Evolutionary conservation across 2,329 filamentous ascomycete genomes (phyloP).

Genomic region (Aspergillus carbonarius): DNA sequence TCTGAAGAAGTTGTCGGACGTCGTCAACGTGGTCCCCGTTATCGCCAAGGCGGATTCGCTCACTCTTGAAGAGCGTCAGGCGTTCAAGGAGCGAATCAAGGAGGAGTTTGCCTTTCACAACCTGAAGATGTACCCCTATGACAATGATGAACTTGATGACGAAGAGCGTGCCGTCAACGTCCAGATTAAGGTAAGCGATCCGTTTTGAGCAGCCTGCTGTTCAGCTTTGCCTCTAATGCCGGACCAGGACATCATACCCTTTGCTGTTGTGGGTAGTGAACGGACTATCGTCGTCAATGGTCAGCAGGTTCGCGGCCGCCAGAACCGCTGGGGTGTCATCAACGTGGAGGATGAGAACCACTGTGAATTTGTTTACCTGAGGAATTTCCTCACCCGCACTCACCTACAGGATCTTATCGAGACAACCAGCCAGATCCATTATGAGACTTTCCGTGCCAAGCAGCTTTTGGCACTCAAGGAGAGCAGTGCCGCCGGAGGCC

Average conservation of each 20-base stretch:
- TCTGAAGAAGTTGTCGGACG: conserved; percentile 98
- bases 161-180: conserved; percentile 92
- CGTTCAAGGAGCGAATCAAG: conserved; percentile 99
- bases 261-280: conserved; percentile 96
- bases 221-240: conserved; percentile 36
- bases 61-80: conserved; percentile 89
- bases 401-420: conserved; percentile 99
- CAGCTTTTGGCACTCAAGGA: conserved; percentile 97
- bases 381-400: conserved; percentile 97
- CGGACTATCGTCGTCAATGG: conserved; percentile 97
- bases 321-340: conserved; percentile 99
- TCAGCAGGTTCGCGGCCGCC: conserved; percentile 94
- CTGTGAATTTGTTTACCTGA: conserved; percentile 98
- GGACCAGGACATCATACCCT: conserved; percentile 83
- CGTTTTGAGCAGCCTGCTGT: conserved; percentile 8
- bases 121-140: conserved; percentile 99
- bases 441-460: conserved; percentile 99
- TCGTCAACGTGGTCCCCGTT: conserved; percentile 97
- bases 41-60: conserved; percentile 98
- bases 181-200: conserved; percentile 81
- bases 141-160: conserved; percentile 97
- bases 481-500: conserved; percentile 78
- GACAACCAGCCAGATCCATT: conserved; percentile 99
- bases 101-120: conserved; percentile 99
- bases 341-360: conserved; percentile 99